These are phyloP conservation scores for Metschnikowia gelsemii DNA, from an alignment of 805 yeast genomes.

Conservation along the genomic window DNA sequence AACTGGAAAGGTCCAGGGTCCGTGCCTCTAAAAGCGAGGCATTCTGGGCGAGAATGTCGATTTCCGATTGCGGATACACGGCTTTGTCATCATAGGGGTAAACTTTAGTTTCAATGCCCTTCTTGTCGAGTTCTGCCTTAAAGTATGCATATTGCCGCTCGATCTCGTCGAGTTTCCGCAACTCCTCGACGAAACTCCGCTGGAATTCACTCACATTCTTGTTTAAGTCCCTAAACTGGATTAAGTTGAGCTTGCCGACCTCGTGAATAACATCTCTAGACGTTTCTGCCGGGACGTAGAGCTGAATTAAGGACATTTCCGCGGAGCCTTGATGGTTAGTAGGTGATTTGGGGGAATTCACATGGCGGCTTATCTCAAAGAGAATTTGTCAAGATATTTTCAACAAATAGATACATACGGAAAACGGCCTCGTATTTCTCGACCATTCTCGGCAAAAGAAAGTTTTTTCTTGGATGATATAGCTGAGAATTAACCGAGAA, in stretches of 20 bases:
- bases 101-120: slow-evolving; percentile 40
- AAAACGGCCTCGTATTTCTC: slow-evolving; percentile 46
- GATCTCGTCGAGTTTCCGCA: slow-evolving; percentile 78
- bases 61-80: slow-evolving; percentile 50
- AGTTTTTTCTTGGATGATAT: no score
- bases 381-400: background rate
- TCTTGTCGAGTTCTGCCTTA: slow-evolving; percentile 50
- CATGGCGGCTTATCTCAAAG: background rate
- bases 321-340: slow-evolving; percentile 65
- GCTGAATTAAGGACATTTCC: slow-evolving; percentile 92
- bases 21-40: slow-evolving; percentile 72
- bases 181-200: slow-evolving; percentile 85
- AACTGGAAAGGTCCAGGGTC: slow-evolving; percentile 65
- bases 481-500: background rate
- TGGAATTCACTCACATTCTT: slow-evolving; percentile 79
- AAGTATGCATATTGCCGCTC: slow-evolving; percentile 67
- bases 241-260: slow-evolving; percentile 79
- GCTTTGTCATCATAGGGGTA: slow-evolving; percentile 34
- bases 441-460: slow-evolving; percentile 13
- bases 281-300: slow-evolving; percentile 87
- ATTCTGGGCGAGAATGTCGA: slow-evolving; percentile 67
- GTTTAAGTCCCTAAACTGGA: slow-evolving; percentile 87
- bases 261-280: slow-evolving; percentile 83
- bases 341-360: background rate
- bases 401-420: slow-evolving; percentile 32